Percentiles rank a stretch among this genome's conserved stretches.
Conservation (phyloP, 306 rosid genomes). For the Cyclanthera cordifolia region DNA sequence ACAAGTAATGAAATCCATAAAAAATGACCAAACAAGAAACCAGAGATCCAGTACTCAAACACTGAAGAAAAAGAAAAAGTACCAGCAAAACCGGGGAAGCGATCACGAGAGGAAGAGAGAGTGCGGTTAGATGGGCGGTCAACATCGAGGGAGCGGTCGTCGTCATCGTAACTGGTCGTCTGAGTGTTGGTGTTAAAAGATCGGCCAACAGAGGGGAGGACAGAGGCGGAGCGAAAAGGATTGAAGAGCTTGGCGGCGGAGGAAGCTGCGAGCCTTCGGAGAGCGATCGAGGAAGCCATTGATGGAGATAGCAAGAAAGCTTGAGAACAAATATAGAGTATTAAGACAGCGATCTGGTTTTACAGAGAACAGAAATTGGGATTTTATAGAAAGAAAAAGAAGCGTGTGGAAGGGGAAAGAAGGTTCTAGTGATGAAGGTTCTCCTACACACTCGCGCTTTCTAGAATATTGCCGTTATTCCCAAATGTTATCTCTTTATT, state of each 20-base stretch:
- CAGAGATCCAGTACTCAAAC: no score
- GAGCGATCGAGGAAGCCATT: slow-evolving; percentile 26
- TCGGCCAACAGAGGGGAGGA: slow-evolving; percentile 24
- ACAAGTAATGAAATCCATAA: not conserved
- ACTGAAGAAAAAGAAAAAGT: not conserved
- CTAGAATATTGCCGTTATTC: not conserved
- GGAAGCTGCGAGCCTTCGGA: slow-evolving; percentile 20
- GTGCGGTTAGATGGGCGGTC: slow-evolving; percentile 16
- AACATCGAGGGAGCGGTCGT: slow-evolving; percentile 13
- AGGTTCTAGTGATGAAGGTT: slow-evolving; percentile 19
- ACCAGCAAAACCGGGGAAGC: slow-evolving; percentile 23
- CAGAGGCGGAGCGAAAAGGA: slow-evolving; percentile 20
- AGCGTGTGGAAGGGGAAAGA: slow-evolving; percentile 9
- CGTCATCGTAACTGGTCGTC: slow-evolving; percentile 12
- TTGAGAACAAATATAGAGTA: not conserved
- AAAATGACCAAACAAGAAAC: not conserved
- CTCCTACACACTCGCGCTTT: not conserved
- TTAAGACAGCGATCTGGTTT: not conserved
- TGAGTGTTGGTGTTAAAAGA: slow-evolving; percentile 36
- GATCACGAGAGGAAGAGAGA: slow-evolving; percentile 24
- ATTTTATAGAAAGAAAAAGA: not conserved
- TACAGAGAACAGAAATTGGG: not conserved
- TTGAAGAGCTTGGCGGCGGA: slow-evolving; percentile 17
- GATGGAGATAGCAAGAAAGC: not conserved
- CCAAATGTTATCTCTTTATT: no score